Conservation (phyloP, 2,329 filamentous ascomycete species). For the Thelonectria blattea region DNA sequence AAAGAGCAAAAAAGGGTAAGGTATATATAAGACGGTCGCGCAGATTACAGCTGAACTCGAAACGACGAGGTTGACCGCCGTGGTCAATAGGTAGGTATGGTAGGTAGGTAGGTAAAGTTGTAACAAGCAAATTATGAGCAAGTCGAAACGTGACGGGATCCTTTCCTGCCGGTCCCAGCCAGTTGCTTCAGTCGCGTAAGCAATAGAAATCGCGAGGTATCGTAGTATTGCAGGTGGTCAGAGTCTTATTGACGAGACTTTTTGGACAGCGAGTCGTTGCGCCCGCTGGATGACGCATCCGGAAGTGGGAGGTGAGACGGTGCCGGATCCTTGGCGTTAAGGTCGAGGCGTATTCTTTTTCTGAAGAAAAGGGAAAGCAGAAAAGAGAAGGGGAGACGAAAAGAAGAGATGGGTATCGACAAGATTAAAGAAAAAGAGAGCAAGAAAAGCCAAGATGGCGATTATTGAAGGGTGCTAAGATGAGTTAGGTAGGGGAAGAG, state of each 20-base stretch:
- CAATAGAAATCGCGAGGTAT: conserved; percentile 14
- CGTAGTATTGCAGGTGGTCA: background rate
- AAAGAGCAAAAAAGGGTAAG: background rate
- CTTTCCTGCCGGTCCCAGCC: background rate
- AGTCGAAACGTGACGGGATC: background rate
- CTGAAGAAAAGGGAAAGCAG: background rate
- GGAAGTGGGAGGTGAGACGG: conserved; percentile 17
- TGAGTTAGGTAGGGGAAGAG: background rate
- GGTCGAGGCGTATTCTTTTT: conserved; percentile 18
- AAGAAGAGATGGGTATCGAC: conserved; percentile 4
- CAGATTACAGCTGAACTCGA: background rate
- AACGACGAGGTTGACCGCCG: background rate
- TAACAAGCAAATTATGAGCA: conserved; percentile 7
- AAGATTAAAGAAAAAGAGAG: conserved; percentile 1
- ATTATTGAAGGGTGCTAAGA: background rate
- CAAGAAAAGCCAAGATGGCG: background rate
- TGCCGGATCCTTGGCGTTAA: conserved; percentile 16
- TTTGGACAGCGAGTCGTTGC: conserved; percentile 10
- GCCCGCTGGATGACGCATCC: conserved; percentile 22
- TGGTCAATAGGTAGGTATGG: background rate
- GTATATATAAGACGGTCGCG: background rate
- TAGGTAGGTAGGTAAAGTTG: background rate
- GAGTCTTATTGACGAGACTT: conserved; percentile 12
- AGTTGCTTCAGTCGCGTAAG: conserved; percentile 1
- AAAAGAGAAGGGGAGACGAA: background rate